Base-by-base conservation (phyloP, 169 alveolate species). In the Cytauxzoon felis region DNA sequence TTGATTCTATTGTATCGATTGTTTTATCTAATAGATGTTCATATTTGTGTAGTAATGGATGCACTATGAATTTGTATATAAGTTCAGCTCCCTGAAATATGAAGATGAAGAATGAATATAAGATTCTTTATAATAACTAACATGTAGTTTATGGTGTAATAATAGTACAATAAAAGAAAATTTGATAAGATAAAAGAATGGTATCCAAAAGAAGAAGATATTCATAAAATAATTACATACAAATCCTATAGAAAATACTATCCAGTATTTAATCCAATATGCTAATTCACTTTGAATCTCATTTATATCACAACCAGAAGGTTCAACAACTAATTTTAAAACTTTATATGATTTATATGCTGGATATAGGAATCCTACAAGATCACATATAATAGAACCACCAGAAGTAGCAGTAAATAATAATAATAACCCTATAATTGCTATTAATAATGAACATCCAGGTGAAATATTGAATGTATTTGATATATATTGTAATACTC, bases 261-360 rank as follows among this genome's bases (percentile, higher is more conserved):
- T 53, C 86, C 86, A 76, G 67, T 76, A 76, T 60, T 66, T 76
- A 2, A 65, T 65, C 86, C 86, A 76, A 67, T 61, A 76, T 34
- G 52, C 48, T 34, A 76, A 59, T 26, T 76, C 63, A 13, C 5
- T 16, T 5, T 54, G 30, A 30, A 18, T 52, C 38, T 56, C 64
- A 30, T 76, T 60, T 1, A 54, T 70, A 5, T n/a, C 33, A 40
- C 73, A 50, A 18, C 69, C 51, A 19, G 54, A 4, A 21, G 3
- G 57, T 51, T 51, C 60, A 5, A 49, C 60, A 21, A 21, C 51
- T 43, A 27, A 68, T 56, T 61, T 73, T 50, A 76, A 54, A 45
- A 66, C 86, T 45, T 76, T 76, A 59, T 67, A 66, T 43, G 86
- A 54, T 45, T 76, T 76, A 61, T 65, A 76, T 0, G 75, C 78